Evolutionary conservation across 2,329 filamentous ascomycete genomes (phyloP).

Genomic region (Xylaria sp.): DNA sequence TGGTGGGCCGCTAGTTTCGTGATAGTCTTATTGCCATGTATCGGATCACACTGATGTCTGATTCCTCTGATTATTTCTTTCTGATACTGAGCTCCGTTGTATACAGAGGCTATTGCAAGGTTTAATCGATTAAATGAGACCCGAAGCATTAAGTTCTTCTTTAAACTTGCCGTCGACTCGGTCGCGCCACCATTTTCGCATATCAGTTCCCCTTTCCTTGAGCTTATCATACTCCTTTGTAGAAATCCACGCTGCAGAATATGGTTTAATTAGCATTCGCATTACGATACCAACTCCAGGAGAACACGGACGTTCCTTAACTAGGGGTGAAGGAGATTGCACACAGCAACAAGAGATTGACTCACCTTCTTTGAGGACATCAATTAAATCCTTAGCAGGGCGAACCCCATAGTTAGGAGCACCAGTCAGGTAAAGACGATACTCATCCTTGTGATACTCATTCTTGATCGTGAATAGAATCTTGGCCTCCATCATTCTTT

Average conservation of each 20-base stretch:
- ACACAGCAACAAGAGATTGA: neutral
- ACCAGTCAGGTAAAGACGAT: neutral
- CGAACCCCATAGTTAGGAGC: neutral
- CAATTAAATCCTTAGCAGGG: neutral
- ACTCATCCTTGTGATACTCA: neutral
- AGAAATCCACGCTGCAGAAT: constrained; percentile 22
- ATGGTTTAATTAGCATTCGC: neutral
- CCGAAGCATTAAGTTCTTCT: neutral
- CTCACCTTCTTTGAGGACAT: constrained; percentile 5
- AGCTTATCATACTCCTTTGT: constrained; percentile 20
- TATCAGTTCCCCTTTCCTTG: constrained; percentile 1
- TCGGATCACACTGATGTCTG: too few species aligned
- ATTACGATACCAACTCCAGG: neutral
- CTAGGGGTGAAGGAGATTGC: too few species aligned
- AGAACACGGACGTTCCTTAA: neutral
- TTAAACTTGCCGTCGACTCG: neutral
- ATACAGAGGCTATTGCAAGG: too few species aligned
- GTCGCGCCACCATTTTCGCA: neutral
- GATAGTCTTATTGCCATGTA: too few species aligned
- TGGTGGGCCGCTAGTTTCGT: too few species aligned
- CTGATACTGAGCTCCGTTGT: too few species aligned
- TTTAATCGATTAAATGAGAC: too few species aligned
- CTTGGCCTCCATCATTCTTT: neutral
- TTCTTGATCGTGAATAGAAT: neutral
- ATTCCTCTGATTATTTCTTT: too few species aligned